Evolutionary conservation across 257 asterid species (phyloP).

Genomic region (Fraxinus excelsior): DNA sequence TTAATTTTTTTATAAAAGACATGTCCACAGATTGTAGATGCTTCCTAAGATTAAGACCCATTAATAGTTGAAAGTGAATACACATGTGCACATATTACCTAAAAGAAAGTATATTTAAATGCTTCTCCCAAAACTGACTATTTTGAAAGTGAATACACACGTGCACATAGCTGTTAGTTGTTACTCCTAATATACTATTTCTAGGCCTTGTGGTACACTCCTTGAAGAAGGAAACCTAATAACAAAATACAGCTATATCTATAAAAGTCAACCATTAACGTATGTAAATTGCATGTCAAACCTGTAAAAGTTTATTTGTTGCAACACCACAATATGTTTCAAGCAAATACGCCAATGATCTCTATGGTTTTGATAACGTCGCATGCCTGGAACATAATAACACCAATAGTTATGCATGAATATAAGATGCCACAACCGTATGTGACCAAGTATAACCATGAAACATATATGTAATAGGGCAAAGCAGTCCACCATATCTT

Average conservation of each 20-base stretch:
- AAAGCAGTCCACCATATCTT: conserved; percentile 5
- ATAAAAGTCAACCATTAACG: not conserved
- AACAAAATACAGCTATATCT: conserved; percentile 17
- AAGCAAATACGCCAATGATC: conserved; percentile 90
- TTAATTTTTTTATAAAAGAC: not conserved
- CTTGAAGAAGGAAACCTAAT: conserved; percentile 6
- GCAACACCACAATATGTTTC: conserved; percentile 71
- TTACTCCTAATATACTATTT: conserved; percentile 1
- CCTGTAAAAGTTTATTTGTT: conserved; percentile 86
- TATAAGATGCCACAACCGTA: conserved; percentile 2
- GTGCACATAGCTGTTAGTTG: too few species aligned
- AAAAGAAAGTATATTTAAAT: not conserved
- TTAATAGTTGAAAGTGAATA: not conserved
- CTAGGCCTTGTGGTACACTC: conserved; percentile 9
- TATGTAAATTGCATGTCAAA: conserved; percentile 26
- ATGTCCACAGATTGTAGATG: not conserved
- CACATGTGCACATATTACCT: not conserved
- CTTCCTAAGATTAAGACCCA: not conserved
- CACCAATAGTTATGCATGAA: conserved; percentile 21
- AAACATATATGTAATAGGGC: conserved; percentile 10
- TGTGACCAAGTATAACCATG: conserved; percentile 10
- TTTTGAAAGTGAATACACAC: too few species aligned
- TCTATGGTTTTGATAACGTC: conserved; percentile 86
- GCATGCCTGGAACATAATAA: conserved; percentile 68
- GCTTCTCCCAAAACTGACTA: too few species aligned